Evolutionary conservation across 2,329 filamentous ascomycete genomes (phyloP), one percentile per base, ranked within the genome.

Genomic region (Xylariaceae sp.): DNA sequence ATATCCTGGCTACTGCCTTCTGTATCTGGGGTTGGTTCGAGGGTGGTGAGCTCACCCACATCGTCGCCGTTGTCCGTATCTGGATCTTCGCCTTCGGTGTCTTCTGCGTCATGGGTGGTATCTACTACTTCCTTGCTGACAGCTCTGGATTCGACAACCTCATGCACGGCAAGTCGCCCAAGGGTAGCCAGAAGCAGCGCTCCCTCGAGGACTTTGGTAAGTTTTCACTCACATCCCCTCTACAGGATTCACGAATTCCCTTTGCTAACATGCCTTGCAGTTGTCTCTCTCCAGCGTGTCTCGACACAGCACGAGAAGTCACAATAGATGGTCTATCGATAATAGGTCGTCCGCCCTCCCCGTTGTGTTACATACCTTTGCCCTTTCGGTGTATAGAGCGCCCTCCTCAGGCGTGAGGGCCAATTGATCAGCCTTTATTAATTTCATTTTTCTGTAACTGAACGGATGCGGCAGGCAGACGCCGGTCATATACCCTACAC

Each of bases 281-380:
- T 94, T 74, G 89, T 95, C 72, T 92, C 89, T 62, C 82, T 95
- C 74, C 90, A 95, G 80, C 89, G 91, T 77, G 89, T 94, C 67
- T 93, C 90, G 57, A 94, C 89, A 63, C 89, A 94, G 78, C 91
- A 96, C 81, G 90, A 95, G 82, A 93, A 92, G 83, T 89, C 86
- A 67, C 80, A 86, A 76, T 92, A 88, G 64, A 66, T 52, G 49
- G 54, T 64, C 53, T 58, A 51, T 47, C 35, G 58, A 61, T 67
- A 63, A 68, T 58, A 62, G 53, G 60, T 63, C 59, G 13, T 61
- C 60, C 59, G 57, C 64, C 64, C 60, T 58, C 62, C 62, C 62
- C 62, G 64, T 67, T 64, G 65, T 67, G 65, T 60, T 66, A 67
- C 66, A 72, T 69, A 67, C 63, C 66, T 58, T 62, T 63, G 63